A percentile compares a stretch with the other conserved stretches of the same genome.
These are phyloP conservation scores for Starmerella davenportii DNA, from an alignment of 805 yeast species.

Conservation along the genomic window DNA sequence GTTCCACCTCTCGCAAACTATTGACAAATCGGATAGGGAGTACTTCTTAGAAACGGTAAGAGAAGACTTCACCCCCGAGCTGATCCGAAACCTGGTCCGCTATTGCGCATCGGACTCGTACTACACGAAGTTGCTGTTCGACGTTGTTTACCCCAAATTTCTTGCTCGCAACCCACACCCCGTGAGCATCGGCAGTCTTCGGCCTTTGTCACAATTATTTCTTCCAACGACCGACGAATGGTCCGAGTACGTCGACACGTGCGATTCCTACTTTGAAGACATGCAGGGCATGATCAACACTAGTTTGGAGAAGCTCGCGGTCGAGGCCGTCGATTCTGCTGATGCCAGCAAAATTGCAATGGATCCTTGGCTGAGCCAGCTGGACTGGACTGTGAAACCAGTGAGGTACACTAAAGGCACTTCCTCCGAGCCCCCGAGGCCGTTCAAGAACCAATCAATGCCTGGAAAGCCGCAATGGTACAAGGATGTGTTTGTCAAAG, in stretches of 20 bases:
- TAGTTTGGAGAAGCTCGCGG: constrained; percentile 42
- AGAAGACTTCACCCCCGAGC: constrained; percentile 30
- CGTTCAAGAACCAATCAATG: constrained; percentile 46
- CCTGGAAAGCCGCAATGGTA: constrained; percentile 96
- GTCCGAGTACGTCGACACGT: constrained; percentile 47
- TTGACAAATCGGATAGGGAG: constrained; percentile 55
- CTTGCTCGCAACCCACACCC: constrained; percentile 70
- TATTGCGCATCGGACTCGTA: constrained; percentile 80
- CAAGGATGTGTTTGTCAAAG: constrained; percentile 31
- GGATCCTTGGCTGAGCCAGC: constrained; percentile 83
- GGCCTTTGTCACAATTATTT: constrained; percentile 52
- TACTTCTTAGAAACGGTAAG: constrained; percentile 40
- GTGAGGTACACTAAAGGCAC: constrained; percentile 48
- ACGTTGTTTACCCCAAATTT: constrained; percentile 53
- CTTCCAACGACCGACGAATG: constrained; percentile 63
- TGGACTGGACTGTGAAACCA: constrained; percentile 67
- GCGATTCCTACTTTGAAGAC: constrained; percentile 51
- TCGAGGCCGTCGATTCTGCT: constrained; percentile 35
- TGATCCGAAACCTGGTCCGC: constrained; percentile 39
- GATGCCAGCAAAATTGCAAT: constrained; percentile 24
- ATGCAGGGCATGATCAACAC: constrained; percentile 38
- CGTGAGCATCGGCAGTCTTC: constrained; percentile 74
- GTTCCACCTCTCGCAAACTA: constrained; percentile 45
- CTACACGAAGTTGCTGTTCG: constrained; percentile 53
- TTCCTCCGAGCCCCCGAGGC: constrained; percentile 28